These are phyloP conservation scores for Pulicaria dysenterica DNA, from an alignment of 129 eudicot species.

Conservation along the genomic window DNA sequence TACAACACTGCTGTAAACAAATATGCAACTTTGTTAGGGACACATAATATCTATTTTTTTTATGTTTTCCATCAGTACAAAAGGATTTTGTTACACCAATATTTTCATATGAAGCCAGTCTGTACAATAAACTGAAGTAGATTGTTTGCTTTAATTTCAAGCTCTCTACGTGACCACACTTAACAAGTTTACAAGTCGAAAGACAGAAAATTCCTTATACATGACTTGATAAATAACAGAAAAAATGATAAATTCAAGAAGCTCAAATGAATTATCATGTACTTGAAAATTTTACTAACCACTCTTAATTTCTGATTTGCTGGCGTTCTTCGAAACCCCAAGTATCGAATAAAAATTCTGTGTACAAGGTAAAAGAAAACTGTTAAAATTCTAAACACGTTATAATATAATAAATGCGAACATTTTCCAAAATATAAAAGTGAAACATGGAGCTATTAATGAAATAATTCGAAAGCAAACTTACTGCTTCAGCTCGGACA, in stretches of 20 bases:
- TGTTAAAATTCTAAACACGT: conserved; percentile 11
- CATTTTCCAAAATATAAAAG: background rate
- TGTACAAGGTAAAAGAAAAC: background rate
- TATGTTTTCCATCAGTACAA: background rate
- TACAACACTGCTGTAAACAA: too few relatives aligned
- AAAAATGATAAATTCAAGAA: conserved; percentile 17
- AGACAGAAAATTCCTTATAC: background rate
- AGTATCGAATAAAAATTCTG: conserved; percentile 89
- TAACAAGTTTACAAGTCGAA: conserved; percentile 1
- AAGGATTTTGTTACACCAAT: background rate
- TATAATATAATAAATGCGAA: background rate
- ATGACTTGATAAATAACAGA: background rate
- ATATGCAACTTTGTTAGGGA: background rate
- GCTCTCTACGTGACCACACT: background rate
- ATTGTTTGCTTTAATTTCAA: background rate
- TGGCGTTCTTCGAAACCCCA: conserved; percentile 78
- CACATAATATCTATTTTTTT: background rate
- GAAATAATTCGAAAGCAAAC: conserved; percentile 27
- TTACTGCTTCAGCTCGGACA: conserved; percentile 81
- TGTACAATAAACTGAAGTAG: background rate
- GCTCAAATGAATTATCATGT: conserved; percentile 7
- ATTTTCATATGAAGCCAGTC: background rate
- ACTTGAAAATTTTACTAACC: conserved; percentile 53
- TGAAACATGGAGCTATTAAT: conserved; percentile 7
- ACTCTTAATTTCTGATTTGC: conserved; percentile 88